These are phyloP conservation scores for Angomonas desouzai DNA, from an alignment of 208 protist genomes.

Conservation along the genomic window DNA sequence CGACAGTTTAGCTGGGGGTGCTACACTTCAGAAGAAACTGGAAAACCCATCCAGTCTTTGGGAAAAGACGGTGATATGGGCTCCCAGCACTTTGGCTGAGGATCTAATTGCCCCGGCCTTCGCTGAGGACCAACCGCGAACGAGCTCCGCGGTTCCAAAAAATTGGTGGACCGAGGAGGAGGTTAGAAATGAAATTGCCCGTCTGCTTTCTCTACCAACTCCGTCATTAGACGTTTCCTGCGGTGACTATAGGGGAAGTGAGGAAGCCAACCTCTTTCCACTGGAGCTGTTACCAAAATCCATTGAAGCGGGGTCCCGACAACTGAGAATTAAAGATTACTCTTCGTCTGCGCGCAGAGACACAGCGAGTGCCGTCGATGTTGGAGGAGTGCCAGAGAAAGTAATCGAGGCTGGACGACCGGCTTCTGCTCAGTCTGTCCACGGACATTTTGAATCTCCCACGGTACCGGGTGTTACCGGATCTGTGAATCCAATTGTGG, in stretches of 20 bases:
- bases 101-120: constrained; percentile 53
- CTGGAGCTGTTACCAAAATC: constrained; percentile 4
- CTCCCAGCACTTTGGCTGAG: constrained; percentile 44
- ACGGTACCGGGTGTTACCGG: background rate
- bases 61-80: constrained; percentile 43
- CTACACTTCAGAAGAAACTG: constrained; percentile 12
- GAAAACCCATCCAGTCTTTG: constrained; percentile 20
- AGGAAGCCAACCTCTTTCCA: constrained; percentile 7
- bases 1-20: constrained; percentile 60
- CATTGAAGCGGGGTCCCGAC: background rate
- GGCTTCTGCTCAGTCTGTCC: background rate
- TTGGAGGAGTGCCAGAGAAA: background rate
- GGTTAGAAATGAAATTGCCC: constrained; percentile 13
- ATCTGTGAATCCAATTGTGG: background rate
- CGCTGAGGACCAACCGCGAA: constrained; percentile 50
- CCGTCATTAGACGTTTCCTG: constrained; percentile 18
- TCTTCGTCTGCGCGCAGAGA: background rate
- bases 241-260: constrained; percentile 7
- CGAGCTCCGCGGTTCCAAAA: constrained; percentile 1
- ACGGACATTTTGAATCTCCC: background rate
- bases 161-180: constrained; percentile 7
- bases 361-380: background rate
- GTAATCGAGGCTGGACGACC: background rate
- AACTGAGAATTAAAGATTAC: background rate
- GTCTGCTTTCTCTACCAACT: constrained; percentile 19